Evolutionary conservation across 306 rosid species (phyloP).

Genomic region (Lablab purpureus): DNA sequence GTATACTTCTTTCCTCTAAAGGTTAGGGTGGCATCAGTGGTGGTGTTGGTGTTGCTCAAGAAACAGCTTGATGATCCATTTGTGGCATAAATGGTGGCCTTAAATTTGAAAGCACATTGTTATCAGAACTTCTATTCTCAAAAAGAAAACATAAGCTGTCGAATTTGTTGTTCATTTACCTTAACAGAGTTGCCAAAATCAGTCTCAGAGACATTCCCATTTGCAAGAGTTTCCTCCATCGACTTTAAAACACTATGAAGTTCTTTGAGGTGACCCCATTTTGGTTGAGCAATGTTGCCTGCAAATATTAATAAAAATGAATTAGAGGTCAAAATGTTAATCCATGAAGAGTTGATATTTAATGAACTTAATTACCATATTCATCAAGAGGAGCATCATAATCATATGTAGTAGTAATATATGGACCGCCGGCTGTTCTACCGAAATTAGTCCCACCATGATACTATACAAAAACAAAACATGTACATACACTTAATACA

Average conservation of each 20-base stretch:
- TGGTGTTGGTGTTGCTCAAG: slow-evolving; percentile 54
- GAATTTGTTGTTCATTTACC: too few relatives aligned
- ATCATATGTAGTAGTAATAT: slow-evolving; percentile 64
- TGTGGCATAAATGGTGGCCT: slow-evolving; percentile 60
- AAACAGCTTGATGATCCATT: slow-evolving; percentile 55
- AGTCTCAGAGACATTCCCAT: slow-evolving; percentile 47
- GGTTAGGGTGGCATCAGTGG: slow-evolving; percentile 52
- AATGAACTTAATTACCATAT: slow-evolving; percentile 43
- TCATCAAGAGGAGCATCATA: slow-evolving; percentile 75
- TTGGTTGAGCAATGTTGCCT: slow-evolving; percentile 64
- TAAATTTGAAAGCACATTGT: too few relatives aligned
- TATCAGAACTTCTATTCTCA: too few relatives aligned
- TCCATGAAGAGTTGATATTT: background rate
- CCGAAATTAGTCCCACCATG: slow-evolving; percentile 76
- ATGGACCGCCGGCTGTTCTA: slow-evolving; percentile 67
- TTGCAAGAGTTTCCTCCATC: slow-evolving; percentile 54
- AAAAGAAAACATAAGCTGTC: too few relatives aligned
- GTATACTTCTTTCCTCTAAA: slow-evolving; percentile 40
- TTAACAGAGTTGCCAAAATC: slow-evolving; percentile 53
- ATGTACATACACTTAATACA: background rate
- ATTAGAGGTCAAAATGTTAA: background rate
- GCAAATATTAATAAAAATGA: slow-evolving; percentile 12
- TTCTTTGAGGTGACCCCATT: slow-evolving; percentile 67
- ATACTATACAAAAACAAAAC: slow-evolving; percentile 43
- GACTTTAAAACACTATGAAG: slow-evolving; percentile 58